Evolutionary conservation across 169 alveolate species (phyloP).

Genomic region (Babesia divergens): DNA sequence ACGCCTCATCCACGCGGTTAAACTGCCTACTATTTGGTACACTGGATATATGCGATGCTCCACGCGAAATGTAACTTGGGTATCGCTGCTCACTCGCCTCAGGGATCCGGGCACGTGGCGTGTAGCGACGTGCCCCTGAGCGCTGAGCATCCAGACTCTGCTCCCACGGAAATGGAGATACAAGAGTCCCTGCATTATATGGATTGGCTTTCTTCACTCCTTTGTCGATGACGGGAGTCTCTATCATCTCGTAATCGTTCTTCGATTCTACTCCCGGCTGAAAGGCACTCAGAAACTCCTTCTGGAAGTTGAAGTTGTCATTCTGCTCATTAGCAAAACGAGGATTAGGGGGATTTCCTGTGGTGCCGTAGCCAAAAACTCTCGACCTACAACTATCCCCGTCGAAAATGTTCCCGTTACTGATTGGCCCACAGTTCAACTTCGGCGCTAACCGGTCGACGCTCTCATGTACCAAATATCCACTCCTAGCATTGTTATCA

Average conservation of each 20-base stretch:
- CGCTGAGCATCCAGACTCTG: not conserved
- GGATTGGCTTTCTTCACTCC: not conserved
- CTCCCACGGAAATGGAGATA: constrained; percentile 62
- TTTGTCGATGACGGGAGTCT: constrained; percentile 45
- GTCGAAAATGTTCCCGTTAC: constrained; percentile 1
- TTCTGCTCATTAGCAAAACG: no score
- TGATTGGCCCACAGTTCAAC: not conserved
- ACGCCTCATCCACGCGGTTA: not conserved
- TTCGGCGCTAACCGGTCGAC: constrained; percentile 3
- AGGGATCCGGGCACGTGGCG: not conserved
- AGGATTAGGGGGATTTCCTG: no score
- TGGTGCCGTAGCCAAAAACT: not conserved
- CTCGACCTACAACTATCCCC: not conserved
- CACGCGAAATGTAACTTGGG: constrained; percentile 23
- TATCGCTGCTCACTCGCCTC: not conserved
- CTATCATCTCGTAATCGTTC: constrained; percentile 50
- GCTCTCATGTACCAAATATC: not conserved
- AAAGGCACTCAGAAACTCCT: constrained; percentile 54
- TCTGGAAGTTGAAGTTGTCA: constrained; percentile 9
- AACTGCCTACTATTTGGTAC: not conserved
- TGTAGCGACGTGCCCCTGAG: not conserved
- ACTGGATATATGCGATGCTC: not conserved
- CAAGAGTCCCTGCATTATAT: constrained; percentile 18
- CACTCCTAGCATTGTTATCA: not conserved
- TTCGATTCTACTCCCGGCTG: constrained; percentile 47